A percentile compares a stretch with the other conserved stretches of the same genome.
These are phyloP conservation scores for Tillandsia fasciculata DNA, from an alignment of 176 grass and related monocot genomes.

Conservation along the genomic window DNA sequence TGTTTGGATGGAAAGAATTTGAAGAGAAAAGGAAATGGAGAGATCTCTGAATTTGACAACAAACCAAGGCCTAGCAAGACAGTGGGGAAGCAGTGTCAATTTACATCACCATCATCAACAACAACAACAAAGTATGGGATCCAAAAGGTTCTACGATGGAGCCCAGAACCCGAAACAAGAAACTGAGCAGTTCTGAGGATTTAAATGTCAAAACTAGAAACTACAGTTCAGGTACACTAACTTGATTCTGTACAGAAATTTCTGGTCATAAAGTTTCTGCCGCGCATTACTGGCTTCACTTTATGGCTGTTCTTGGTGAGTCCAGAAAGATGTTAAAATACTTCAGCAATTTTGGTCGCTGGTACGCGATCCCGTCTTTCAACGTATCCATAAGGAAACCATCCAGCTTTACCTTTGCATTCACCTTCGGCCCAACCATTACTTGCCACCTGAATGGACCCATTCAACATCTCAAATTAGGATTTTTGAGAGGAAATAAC, in stretches of 20 bases:
- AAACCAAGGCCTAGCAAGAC: no score
- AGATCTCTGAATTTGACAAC: no score
- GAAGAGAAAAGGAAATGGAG: no score
- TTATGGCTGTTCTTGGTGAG: neutral
- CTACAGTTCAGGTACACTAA: neutral
- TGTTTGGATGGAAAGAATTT: no score
- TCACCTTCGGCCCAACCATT: constrained; percentile 97
- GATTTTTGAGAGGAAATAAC: neutral
- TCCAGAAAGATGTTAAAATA: constrained; percentile 36
- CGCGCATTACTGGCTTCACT: neutral
- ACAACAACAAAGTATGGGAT: no score
- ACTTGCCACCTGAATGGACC: constrained; percentile 40
- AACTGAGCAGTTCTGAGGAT: neutral
- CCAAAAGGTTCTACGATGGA: no score
- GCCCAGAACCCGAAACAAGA: no score
- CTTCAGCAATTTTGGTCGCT: constrained; percentile 79
- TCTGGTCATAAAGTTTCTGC: neutral
- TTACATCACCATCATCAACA: no score
- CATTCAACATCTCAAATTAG: constrained; percentile 4
- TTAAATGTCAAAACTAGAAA: neutral
- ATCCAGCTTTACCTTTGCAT: constrained; percentile 91
- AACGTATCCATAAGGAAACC: constrained; percentile 75
- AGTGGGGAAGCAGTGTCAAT: no score
- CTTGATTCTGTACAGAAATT: neutral
- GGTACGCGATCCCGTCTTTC: constrained; percentile 66